Evolutionary conservation across 139 green algal genomes (phyloP), one percentile per base, ranked within the genome.

Genomic region (Micractinium conductrix): DNA sequence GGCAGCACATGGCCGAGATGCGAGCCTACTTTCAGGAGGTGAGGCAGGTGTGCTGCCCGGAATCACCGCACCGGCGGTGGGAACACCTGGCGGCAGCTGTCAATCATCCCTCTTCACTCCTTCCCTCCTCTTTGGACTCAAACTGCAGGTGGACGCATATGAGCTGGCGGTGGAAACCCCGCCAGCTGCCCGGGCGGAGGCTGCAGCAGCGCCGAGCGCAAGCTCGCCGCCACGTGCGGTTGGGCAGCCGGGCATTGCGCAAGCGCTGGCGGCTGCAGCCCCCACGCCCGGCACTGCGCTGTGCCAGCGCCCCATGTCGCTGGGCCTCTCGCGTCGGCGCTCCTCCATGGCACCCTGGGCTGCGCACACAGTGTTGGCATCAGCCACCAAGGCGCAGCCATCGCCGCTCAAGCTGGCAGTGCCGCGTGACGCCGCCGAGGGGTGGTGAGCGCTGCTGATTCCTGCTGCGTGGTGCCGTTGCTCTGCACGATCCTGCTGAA

Each of bases 101-200:
- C n/a, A n/a, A n/a, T n/a, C n/a, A n/a, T n/a, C n/a, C n/a, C n/a
- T n/a, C n/a, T n/a, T n/a, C n/a, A n/a, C n/a, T n/a, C n/a, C n/a
- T n/a, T n/a, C n/a, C n/a, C n/a, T n/a, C n/a, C n/a, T n/a, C n/a
- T n/a, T n/a, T n/a, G n/a, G n/a, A n/a, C n/a, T n/a, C n/a, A n/a
- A n/a, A n/a, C 38, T 50, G 19, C 73, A 94, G 88, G 90, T 94
- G 45, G 91, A 94, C 42, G 72, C 85, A 24, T 94, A 92, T 87
- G 83, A 94, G 71, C 80, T 94, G 68, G 55, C 76, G 28, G 88
- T 89, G 43, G 91, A 94, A 78, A 93, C 84, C 17, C 88, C 79
- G 22, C 75, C 72, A 17, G 76, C 78, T 63, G 50, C 75, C 26
- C 69, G 48, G 17, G 24, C 43, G 3, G 24, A 35, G 33, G 40